Percentiles rank a stretch among this genome's conserved stretches.
phyloP scores from a whole-genome alignment of 2,329 filamentous ascomycete species.

The Helicocarpus griseus region DNA sequence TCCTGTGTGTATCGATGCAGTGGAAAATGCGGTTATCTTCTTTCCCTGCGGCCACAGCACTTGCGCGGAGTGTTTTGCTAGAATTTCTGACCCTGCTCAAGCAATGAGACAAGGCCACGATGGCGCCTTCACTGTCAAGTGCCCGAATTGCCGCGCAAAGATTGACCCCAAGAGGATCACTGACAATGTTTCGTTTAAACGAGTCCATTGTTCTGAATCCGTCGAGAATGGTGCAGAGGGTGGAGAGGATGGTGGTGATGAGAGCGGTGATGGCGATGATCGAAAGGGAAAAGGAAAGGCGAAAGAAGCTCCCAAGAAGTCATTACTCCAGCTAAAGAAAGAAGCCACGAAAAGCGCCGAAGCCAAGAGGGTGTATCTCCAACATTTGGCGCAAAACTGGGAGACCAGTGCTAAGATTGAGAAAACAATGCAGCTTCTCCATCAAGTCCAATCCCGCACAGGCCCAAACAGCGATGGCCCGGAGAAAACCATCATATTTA shows the following conservation, averaged over 20 bases:
- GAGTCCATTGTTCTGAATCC: conserved; percentile 51
- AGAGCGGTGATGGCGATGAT: conserved; percentile 31
- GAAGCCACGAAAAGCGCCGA: conserved; percentile 54
- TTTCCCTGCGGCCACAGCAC: conserved; percentile 74
- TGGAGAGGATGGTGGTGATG: conserved; percentile 25
- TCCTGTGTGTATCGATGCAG: conserved; percentile 70
- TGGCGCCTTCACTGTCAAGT: conserved; percentile 44
- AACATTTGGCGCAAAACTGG: conserved; percentile 58
- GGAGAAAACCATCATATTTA: conserved; percentile 75
- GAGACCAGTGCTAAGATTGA: conserved; percentile 66
- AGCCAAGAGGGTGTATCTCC: conserved; percentile 60
- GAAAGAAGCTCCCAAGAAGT: conserved; percentile 41
- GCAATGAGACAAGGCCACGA: conserved; percentile 53
- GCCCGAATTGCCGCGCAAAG: conserved; percentile 63
- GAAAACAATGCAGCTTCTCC: conserved; percentile 57
- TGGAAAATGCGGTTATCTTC: conserved; percentile 65
- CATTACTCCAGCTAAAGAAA: conserved; percentile 57
- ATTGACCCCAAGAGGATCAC: conserved; percentile 63
- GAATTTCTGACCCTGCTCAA: conserved; percentile 53
- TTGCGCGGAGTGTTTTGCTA: conserved; percentile 66
- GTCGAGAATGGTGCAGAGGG: conserved; percentile 36
- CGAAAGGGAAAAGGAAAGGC: conserved; percentile 33
- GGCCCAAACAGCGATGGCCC: conserved; percentile 25
- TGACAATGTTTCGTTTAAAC: conserved; percentile 63
- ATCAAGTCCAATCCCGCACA: conserved; percentile 35